Base-by-base conservation (phyloP, 1,284 basidiomycete genomes). In the Tilletia indica region DNA sequence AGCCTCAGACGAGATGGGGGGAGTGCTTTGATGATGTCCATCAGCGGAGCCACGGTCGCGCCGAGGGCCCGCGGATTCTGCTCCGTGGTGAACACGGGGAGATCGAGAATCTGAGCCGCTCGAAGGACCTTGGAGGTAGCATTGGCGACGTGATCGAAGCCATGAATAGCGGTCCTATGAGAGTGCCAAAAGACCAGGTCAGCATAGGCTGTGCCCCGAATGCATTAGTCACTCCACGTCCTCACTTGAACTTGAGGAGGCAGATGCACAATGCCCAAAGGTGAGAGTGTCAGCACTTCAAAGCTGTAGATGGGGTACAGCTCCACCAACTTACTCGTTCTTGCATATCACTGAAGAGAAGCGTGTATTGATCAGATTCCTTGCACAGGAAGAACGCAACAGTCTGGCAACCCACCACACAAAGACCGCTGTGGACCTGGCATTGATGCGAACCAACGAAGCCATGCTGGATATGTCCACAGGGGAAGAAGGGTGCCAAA, bases 51-150 rank as follows among this genome's bases (percentile, higher is more conserved):
- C 63, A 90, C 89, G 2, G 90, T 92, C 12, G 86, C 85, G 0
- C 93, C 93, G 45, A 95, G 88, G 0, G 89, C 93, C 92, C 87
- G 89, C 0, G 91, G 88, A 81, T 93, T 92, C 85, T 96, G 93
- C 76, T 94, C 93, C 0, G 93, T 94, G 16, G 87, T 89, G 34
- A 94, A 84, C 14, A 94, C 89, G 56, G 90, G 90, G 63, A 92
- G 88, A 70, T 89, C 86, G 64, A 92, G 86, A 70, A 91, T 85
- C 89, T 90, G 58, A 49, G 81, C 76, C 3, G 77, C 80, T 34
- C 72, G 74, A 34, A 82, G 75, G 76, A 80, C 73, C 70, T 80
- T 78, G 47, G 74, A 73, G 16, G 76, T 74, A 12, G 80, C 75
- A 67, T 72, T 71, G 64, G 72, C 73, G 72, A 81, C 71, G 45